Base-by-base conservation (phyloP, 495 filamentous ascomycete genomes). In the Penicillium subrubescens region DNA sequence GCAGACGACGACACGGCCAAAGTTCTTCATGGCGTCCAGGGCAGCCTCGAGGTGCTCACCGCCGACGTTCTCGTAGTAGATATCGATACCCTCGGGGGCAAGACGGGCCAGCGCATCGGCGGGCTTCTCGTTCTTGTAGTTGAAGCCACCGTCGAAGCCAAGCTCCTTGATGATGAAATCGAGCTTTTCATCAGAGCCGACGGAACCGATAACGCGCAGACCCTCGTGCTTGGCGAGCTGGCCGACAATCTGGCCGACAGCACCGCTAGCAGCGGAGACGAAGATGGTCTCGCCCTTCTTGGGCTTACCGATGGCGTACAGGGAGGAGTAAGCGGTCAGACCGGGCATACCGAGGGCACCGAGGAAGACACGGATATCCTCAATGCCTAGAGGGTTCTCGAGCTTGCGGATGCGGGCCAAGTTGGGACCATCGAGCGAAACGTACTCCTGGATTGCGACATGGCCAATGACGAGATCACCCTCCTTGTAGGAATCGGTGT, bases 11-110 rank as follows among this genome's bases (percentile, higher is more conserved):
- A 97, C 87, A 27, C 94, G 82, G 1, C 92, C 94, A 63, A 78
- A 87, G 33, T 79, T 60, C 53, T 92, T 96, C 78, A 96, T 79
- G 31, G 80, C 81, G 12, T 86, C 80, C 10, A 98, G 70, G 0
- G 90, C 86, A 25, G 92, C 93, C 65, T 93, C 90, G 39, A 97
- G 81, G 66, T 92, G 89, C 79, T 94, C 92, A 8, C 93, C 94
- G 8, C 94, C 94, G 21, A 98, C 94, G 65, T 97, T 97, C 75
- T 98, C 94, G 68, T 89, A 98, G 80, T 97, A 97, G 73, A 98
- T 96, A 71, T 97, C 92, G 53, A 97, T 84, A 12, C 94, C 94
- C 33, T 94, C 71, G 0, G 93, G 94, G 7, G 90, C 91, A 48
- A 96, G 78, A 65, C 92, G 83, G 65, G 81, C 76, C 55, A 97